Base-by-base conservation (phyloP, 257 asterid genomes). In the Nicotiana sylvestris region DNA sequence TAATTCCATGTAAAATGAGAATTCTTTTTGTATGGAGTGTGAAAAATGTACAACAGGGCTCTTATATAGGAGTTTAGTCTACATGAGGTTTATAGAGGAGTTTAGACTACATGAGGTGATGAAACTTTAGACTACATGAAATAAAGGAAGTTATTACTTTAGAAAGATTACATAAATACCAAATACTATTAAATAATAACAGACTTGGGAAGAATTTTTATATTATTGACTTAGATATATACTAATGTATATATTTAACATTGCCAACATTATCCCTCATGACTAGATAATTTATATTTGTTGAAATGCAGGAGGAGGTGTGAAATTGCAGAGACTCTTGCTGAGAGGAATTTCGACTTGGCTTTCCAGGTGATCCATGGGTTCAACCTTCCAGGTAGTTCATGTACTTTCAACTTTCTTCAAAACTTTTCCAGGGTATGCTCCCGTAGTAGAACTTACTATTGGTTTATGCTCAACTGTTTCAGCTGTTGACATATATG, bases 401-500 rank as follows among this genome's bases (percentile, higher is more conserved):
- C 55, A 80, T 85, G 13, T 78, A 78, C 53, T 65, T 29, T 7
- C 64, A 51, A 16, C 30, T 49, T 51, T 76, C 80, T 51, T 76
- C 64, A 29, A 4, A 13, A 27, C 5, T 29, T 76, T 65, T 51
- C 43, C 79, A 46, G 62, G 79, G 51, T 30, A 49, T 18, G 53
- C 76, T 68, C 76, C 16, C 17, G 39, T 29, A 16, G 53, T 53
- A 8, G 29, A 51, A 76, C 65, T 76, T 76, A 76, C 37, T 39
- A 4, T 51, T 33, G 80, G 15, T 33, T 69, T 65, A 30, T 82
- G 18, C 51, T 15, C 74, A 49, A 9, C 15, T 70, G 74, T 86
- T 87, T 76, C 91, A 93, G 98, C 98, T 77, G 98, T 96, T 57
- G 98, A 96, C 91, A 96, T 94, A 88, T 96, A 96, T 84, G 99